These are phyloP conservation scores for Gonapodya sp. DNA, from an alignment of 192 early-diverging fungal species.

Conservation along the genomic window DNA sequence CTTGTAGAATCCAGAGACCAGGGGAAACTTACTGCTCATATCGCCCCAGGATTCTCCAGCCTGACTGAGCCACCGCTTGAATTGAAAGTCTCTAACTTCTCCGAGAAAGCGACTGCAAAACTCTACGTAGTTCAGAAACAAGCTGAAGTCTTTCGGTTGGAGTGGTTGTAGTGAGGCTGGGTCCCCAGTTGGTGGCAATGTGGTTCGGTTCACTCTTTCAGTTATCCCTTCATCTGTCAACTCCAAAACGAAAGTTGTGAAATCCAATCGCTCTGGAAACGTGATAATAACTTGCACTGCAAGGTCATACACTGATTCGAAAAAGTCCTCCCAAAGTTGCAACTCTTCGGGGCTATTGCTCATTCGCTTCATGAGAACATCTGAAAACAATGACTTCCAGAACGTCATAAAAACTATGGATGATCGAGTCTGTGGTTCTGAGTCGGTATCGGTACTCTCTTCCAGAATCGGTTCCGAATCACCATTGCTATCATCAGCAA, in stretches of 20 bases:
- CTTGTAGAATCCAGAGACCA: slow-evolving; percentile 68
- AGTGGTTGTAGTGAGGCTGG: slow-evolving; percentile 36
- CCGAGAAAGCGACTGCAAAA: slow-evolving; percentile 46
- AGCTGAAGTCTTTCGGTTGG: slow-evolving; percentile 50
- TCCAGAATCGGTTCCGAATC: slow-evolving; percentile 13
- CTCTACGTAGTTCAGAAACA: slow-evolving; percentile 60
- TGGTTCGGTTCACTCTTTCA: slow-evolving; percentile 13
- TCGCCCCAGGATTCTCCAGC: slow-evolving; percentile 38
- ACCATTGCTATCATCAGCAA: slow-evolving; percentile 12
- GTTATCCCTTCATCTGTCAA: slow-evolving; percentile 17
- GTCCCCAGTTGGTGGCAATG: slow-evolving; percentile 31
- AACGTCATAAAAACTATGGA: not conserved
- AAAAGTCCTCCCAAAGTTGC: slow-evolving; percentile 18
- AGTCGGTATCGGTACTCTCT: not conserved
- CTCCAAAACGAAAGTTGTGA: slow-evolving; percentile 28
- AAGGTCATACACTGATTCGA: slow-evolving; percentile 40
- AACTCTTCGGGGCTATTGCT: not conserved
- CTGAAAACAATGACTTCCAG: not conserved
- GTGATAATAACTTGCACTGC: slow-evolving; percentile 29
- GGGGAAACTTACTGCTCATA: slow-evolving; percentile 40
- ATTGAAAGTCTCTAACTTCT: slow-evolving; percentile 26
- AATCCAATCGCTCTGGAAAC: slow-evolving; percentile 32
- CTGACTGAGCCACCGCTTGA: slow-evolving; percentile 48
- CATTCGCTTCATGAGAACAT: not conserved
- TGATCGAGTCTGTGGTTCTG: not conserved